A percentile compares a stretch with the other conserved stretches of the same genome.
These are phyloP conservation scores for Macadamia integrifolia DNA, from an alignment of 164 flowering plant genomes.

Conservation along the genomic window DNA sequence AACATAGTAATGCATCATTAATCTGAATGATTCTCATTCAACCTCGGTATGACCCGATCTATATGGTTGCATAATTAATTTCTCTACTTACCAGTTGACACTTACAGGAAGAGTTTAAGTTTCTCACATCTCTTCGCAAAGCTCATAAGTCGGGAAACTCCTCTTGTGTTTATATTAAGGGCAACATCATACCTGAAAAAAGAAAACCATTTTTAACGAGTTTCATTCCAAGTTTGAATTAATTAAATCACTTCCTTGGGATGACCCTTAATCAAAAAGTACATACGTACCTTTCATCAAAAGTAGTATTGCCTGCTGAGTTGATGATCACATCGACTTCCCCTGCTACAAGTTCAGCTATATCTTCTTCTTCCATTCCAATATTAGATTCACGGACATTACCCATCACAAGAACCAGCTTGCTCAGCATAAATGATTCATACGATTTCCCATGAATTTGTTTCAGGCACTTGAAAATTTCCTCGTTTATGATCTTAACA, in stretches of 20 bases:
- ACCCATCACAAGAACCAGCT: slow-evolving; percentile 76
- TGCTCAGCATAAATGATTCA: slow-evolving; percentile 74
- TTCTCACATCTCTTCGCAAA: slow-evolving; percentile 67
- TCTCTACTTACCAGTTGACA: slow-evolving; percentile 57
- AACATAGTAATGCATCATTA: too few relatives aligned
- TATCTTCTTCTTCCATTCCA: slow-evolving; percentile 42
- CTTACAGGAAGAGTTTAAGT: slow-evolving; percentile 66
- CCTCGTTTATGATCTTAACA: slow-evolving; percentile 56
- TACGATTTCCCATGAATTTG: slow-evolving; percentile 67
- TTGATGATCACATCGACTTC: slow-evolving; percentile 77
- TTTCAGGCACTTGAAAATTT: slow-evolving; percentile 63
- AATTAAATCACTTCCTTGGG: too few relatives aligned
- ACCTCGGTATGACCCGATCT: too few relatives aligned
- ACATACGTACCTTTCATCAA: slow-evolving; percentile 71
- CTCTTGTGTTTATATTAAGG: slow-evolving; percentile 60
- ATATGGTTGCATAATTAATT: too few relatives aligned
- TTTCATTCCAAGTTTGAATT: too few relatives aligned
- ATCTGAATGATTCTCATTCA: too few relatives aligned
- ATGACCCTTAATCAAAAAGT: neutral
- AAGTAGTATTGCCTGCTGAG: slow-evolving; percentile 91
- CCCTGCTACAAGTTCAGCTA: slow-evolving; percentile 36
- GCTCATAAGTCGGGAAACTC: slow-evolving; percentile 56
- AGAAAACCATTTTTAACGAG: too few relatives aligned
- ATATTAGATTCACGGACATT: slow-evolving; percentile 62
- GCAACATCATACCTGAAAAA: slow-evolving; percentile 64